Conservation (phyloP, 805 yeast genomes). For the Lachancea mirantina region DNA sequence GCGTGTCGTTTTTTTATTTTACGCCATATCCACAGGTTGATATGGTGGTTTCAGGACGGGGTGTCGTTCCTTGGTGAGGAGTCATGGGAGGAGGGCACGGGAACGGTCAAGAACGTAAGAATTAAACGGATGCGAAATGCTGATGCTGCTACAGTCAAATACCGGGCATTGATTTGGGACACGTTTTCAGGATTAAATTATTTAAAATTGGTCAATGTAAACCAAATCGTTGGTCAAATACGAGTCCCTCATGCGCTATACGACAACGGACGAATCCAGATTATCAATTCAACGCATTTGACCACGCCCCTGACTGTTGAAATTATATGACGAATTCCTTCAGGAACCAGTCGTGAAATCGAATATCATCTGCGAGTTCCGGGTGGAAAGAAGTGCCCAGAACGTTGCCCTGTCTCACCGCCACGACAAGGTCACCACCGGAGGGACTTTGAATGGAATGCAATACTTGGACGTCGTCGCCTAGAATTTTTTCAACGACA, state of each 20-base stretch:
- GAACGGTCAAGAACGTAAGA: no score
- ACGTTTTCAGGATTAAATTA: slow-evolving; percentile 3
- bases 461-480: slow-evolving; percentile 35
- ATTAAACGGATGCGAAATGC: no score
- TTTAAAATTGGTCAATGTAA: slow-evolving; percentile 3
- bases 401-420: slow-evolving; percentile 59
- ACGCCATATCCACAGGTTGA: slow-evolving; percentile 10
- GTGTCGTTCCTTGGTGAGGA: no score
- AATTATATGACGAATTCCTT: slow-evolving; percentile 43
- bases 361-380: slow-evolving; percentile 49
- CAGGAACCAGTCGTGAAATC: slow-evolving; percentile 68
- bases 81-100: no score
- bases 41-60: slow-evolving; percentile 25
- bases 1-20: slow-evolving; percentile 17
- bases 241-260: slow-evolving; percentile 17
- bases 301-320: neutral
- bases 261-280: slow-evolving; percentile 12
- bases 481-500: slow-evolving; percentile 39
- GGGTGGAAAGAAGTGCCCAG: slow-evolving; percentile 80
- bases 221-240: slow-evolving; percentile 2
- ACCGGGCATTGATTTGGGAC: slow-evolving; percentile 12
- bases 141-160: slow-evolving; percentile 4
- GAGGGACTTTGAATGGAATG: slow-evolving; percentile 28
- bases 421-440: slow-evolving; percentile 47
- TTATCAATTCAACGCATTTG: slow-evolving; percentile 3